phyloP scores from a whole-genome alignment of 345 rosid species.

The Geranium rotundifolium region DNA sequence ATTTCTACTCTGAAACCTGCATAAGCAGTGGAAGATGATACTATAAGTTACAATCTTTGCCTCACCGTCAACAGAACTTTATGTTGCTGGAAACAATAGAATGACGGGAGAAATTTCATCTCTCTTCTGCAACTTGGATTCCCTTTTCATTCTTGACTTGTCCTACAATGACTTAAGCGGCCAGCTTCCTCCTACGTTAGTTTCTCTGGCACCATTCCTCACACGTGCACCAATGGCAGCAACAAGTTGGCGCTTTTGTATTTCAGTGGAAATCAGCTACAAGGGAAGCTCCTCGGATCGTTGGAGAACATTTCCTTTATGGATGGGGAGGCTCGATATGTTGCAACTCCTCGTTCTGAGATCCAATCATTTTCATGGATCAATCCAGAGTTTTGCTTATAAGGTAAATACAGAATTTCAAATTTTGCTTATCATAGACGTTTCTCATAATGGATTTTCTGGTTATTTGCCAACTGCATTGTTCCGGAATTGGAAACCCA shows the following conservation, averaged over 20 bases:
- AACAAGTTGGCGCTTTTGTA: constrained; percentile 5
- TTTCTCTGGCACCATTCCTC: constrained; percentile 13
- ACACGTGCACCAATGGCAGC: not conserved
- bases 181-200: constrained; percentile 11
- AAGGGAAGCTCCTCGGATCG: constrained; percentile 10
- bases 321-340: constrained; percentile 6
- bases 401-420: no score
- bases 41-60: no score
- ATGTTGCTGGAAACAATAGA: not conserved
- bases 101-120: constrained; percentile 8
- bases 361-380: constrained; percentile 5
- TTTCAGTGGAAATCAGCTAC: constrained; percentile 9
- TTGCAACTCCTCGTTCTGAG: constrained; percentile 6
- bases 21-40: no score
- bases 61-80: no score
- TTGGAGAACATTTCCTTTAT: constrained; percentile 3
- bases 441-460: no score
- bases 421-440: no score
- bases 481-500: no score
- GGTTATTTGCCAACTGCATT: no score
- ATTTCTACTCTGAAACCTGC: constrained; percentile 9
- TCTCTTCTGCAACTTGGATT: constrained; percentile 6
- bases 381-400: no score
- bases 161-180: constrained; percentile 10
- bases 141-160: constrained; percentile 1